These are phyloP conservation scores for Cyberlindnera mrakii DNA, from an alignment of 805 yeast species.

Conservation along the genomic window DNA sequence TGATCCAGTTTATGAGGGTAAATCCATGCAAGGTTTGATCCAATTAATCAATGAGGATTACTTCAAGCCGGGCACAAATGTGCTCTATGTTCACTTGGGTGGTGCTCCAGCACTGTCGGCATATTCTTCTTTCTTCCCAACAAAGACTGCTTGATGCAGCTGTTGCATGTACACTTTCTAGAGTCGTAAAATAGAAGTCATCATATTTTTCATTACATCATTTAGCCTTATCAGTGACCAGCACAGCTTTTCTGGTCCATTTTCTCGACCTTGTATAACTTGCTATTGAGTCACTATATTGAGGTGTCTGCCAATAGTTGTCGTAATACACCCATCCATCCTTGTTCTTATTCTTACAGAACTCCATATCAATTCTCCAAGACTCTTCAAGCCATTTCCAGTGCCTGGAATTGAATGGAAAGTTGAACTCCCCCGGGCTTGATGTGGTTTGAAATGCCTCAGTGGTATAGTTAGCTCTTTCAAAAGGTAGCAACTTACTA, in stretches of 20 bases:
- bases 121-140: constrained; percentile 16
- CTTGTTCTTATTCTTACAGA: constrained; percentile 29
- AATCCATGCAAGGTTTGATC: constrained; percentile 15
- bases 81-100: constrained; percentile 14
- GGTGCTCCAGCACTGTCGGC: constrained; percentile 16
- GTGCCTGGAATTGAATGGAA: constrained; percentile 39
- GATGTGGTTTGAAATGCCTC: constrained; percentile 28
- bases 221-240: constrained; percentile 7
- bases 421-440: constrained; percentile 33
- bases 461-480: constrained; percentile 43
- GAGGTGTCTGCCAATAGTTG: constrained; percentile 41
- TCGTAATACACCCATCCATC: constrained; percentile 55
- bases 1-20: constrained; percentile 16
- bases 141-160: constrained; percentile 3
- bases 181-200: neutral
- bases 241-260: constrained; percentile 43
- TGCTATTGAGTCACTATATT: constrained; percentile 37
- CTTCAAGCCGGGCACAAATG: constrained; percentile 10
- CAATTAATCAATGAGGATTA: constrained; percentile 10
- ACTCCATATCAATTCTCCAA: constrained; percentile 43
- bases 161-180: no score
- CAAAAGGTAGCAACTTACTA: constrained; percentile 43
- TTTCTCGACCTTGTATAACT: constrained; percentile 46
- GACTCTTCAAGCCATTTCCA: constrained; percentile 55
- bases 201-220: neutral